Percentiles rank a stretch among this genome's conserved stretches.
These are phyloP conservation scores for Jacaranda copaia DNA, from an alignment of 257 asterid species.

Conservation along the genomic window DNA sequence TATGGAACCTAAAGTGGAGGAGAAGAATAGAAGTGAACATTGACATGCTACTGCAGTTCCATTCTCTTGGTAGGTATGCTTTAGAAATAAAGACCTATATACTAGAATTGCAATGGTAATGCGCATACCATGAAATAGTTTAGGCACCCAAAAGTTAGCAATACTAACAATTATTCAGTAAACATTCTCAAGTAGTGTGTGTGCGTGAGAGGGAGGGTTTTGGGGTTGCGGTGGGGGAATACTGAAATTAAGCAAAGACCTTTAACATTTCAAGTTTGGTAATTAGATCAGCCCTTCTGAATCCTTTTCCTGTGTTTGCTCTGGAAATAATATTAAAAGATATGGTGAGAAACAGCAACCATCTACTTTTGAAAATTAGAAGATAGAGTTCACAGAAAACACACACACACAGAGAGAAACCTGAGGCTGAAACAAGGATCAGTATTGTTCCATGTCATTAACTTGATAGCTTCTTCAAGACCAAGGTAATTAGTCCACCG, in stretches of 20 bases:
- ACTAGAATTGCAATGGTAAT: constrained; percentile 15
- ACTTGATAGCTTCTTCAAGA: constrained; percentile 67
- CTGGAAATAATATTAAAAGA: constrained; percentile 50
- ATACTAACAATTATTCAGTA: constrained; percentile 10
- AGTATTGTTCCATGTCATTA: constrained; percentile 87
- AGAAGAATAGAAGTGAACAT: constrained; percentile 27
- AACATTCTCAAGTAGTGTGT: constrained; percentile 18
- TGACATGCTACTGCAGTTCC: constrained; percentile 15
- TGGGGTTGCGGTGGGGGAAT: background rate
- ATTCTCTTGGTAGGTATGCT: constrained; percentile 18
- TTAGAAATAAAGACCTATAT: constrained; percentile 1
- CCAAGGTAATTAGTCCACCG: constrained; percentile 85
- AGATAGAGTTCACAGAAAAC: background rate
- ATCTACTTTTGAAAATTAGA: constrained; percentile 23
- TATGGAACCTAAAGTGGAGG: constrained; percentile 71
- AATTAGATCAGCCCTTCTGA: constrained; percentile 72
- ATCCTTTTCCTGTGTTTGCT: constrained; percentile 80
- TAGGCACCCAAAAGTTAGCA: constrained; percentile 4
- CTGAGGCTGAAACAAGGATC: constrained; percentile 86
- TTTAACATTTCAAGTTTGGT: constrained; percentile 63
- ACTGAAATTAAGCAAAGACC: constrained; percentile 48
- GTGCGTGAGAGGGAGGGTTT: constrained; percentile 4
- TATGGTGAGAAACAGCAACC: constrained; percentile 36
- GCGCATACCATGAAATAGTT: background rate
- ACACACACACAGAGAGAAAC: constrained; percentile 43